Percentiles rank a stretch among this genome's conserved stretches.
These are phyloP conservation scores for Waltergamsia citrina DNA, from an alignment of 2,329 filamentous ascomycete species.

Conservation along the genomic window DNA sequence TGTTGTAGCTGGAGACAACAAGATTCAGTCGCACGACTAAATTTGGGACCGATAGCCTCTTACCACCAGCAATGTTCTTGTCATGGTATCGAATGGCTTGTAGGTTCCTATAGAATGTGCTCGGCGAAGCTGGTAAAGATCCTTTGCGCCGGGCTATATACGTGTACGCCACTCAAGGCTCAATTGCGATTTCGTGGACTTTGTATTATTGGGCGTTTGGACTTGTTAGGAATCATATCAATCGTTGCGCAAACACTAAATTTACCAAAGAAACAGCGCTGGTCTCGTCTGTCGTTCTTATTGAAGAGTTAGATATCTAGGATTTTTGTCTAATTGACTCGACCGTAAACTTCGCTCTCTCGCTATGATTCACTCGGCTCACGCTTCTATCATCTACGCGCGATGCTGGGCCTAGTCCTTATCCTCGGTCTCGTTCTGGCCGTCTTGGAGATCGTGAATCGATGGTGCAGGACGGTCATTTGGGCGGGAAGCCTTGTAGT, in stretches of 20 bases:
- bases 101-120: too few species aligned
- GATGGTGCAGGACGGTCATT: constrained; percentile 36
- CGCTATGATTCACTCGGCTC: too few species aligned
- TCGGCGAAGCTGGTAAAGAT: background rate
- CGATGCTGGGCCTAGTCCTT: background rate
- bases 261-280: too few species aligned
- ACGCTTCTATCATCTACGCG: too few species aligned
- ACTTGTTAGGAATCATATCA: background rate
- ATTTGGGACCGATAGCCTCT: background rate
- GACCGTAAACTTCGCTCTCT: background rate
- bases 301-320: too few species aligned
- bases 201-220: background rate
- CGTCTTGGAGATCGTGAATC: constrained; percentile 21
- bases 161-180: too few species aligned
- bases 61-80: too few species aligned
- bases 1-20: constrained; percentile 82
- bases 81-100: background rate
- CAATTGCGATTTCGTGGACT: too few species aligned
- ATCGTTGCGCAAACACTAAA: background rate
- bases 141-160: too few species aligned
- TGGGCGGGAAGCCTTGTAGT: constrained; percentile 48
- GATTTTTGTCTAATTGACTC: too few species aligned
- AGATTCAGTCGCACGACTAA: constrained; percentile 56
- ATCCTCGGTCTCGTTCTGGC: constrained; percentile 13
- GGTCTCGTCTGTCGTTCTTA: too few species aligned